These are phyloP conservation scores for Colletotrichum sojae DNA, from an alignment of 2,329 filamentous ascomycete genomes.

Conservation along the genomic window DNA sequence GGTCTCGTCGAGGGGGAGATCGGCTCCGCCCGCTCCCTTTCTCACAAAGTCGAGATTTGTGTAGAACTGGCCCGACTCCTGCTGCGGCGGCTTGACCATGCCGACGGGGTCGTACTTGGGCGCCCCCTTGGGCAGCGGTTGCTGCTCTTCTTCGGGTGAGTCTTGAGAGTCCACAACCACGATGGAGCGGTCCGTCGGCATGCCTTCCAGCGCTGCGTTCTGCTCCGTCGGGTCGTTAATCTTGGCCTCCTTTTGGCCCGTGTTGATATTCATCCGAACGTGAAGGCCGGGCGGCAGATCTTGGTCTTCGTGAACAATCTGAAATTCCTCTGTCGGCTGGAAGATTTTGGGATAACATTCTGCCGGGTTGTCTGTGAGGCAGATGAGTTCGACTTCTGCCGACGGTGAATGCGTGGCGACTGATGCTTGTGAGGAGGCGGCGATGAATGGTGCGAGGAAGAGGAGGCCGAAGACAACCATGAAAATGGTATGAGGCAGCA, in stretches of 20 bases:
- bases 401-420: conserved; percentile 46
- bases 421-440: conserved; percentile 30
- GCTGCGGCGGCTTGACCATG: conserved; percentile 67
- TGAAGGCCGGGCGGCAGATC: conserved; percentile 76
- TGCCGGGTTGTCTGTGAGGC: conserved; percentile 69
- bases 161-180: conserved; percentile 68
- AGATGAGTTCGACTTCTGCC: conserved; percentile 71
- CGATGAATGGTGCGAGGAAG: conserved; percentile 19
- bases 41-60: conserved; percentile 41
- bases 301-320: conserved; percentile 74
- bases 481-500: conserved; percentile 23
- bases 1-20: conserved; percentile 61
- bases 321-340: conserved; percentile 75
- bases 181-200: conserved; percentile 66
- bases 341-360: conserved; percentile 79
- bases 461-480: conserved; percentile 33
- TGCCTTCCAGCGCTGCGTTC: conserved; percentile 61
- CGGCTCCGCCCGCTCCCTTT: conserved; percentile 44
- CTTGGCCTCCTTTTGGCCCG: conserved; percentile 76
- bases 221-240: conserved; percentile 72
- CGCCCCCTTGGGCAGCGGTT: conserved; percentile 60
- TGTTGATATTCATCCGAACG: conserved; percentile 75
- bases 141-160: conserved; percentile 47
- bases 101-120: conserved; percentile 72
- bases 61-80: conserved; percentile 48